These are phyloP conservation scores for Psidium friedrichsthalianum DNA, from an alignment of 345 rosid genomes.

Conservation along the genomic window DNA sequence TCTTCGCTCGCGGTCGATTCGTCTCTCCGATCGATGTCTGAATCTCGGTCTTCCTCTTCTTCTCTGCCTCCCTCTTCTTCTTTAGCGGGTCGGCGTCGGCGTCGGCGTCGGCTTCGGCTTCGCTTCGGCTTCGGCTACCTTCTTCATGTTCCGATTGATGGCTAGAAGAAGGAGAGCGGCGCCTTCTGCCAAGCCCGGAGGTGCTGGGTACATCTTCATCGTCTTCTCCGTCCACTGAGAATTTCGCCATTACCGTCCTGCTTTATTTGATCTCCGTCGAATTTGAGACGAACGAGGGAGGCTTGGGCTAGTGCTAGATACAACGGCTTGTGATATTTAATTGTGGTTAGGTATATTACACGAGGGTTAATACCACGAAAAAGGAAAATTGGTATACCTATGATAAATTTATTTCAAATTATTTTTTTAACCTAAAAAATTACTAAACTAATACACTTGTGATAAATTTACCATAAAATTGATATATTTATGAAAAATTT, in stretches of 20 bases:
- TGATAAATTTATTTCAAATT: too few relatives aligned
- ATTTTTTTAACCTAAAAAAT: too few relatives aligned
- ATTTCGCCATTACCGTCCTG: not conserved
- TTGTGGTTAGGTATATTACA: too few relatives aligned
- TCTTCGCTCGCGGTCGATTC: not conserved
- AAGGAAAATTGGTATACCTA: too few relatives aligned
- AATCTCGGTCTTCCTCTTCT: not conserved
- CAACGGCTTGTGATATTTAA: not conserved
- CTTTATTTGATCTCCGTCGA: too few relatives aligned
- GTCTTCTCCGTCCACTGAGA: not conserved
- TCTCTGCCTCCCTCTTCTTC: not conserved
- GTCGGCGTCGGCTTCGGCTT: too few relatives aligned
- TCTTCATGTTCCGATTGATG: not conserved
- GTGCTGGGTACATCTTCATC: not conserved
- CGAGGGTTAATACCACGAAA: too few relatives aligned
- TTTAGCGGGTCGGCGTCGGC: not conserved
- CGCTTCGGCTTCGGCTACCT: not conserved
- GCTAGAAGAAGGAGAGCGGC: not conserved
- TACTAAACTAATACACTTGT: too few relatives aligned
- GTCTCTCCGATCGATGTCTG: not conserved
- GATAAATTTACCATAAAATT: too few relatives aligned
- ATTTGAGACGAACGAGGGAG: not conserved
- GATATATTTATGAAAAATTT: too few relatives aligned
- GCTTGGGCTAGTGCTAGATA: not conserved
- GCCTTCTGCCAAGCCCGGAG: not conserved